Percentiles rank a stretch among this genome's conserved stretches.
Evolutionary conservation across 177 flowering plant species (phyloP).

Genomic region (Vitis hybrid): DNA sequence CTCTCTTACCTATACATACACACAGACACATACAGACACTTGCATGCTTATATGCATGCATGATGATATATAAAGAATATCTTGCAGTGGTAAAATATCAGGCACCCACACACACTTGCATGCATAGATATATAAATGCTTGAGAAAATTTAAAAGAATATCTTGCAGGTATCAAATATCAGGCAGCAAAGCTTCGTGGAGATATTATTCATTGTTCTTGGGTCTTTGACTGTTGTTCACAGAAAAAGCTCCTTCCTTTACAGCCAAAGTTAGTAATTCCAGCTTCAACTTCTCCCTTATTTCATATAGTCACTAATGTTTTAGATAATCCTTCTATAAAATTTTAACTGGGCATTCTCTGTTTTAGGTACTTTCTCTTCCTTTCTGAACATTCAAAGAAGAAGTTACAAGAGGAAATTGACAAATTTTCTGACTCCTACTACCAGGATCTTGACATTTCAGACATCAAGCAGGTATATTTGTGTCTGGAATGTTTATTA

Average conservation of each 20-base stretch:
- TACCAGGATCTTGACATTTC: conserved; percentile 65
- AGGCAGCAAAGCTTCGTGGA: conserved; percentile 85
- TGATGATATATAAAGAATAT: neutral
- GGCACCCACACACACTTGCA: conserved; percentile 44
- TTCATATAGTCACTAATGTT: neutral
- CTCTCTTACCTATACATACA: conserved; percentile 2
- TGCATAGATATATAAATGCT: too few species aligned
- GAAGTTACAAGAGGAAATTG: conserved; percentile 73
- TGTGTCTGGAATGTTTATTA: neutral
- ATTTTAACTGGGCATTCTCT: conserved; percentile 1
- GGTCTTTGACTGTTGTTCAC: conserved; percentile 82
- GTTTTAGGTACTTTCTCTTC: conserved; percentile 68
- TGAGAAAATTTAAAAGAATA: neutral
- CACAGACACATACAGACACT: neutral
- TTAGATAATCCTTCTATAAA: neutral
- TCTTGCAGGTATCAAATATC: conserved; percentile 77
- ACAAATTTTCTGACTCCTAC: conserved; percentile 82
- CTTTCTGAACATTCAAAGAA: conserved; percentile 67
- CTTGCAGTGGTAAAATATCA: conserved; percentile 81
- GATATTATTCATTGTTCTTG: conserved; percentile 90
- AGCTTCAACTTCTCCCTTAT: neutral
- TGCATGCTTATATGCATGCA: neutral
- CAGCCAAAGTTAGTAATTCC: conserved; percentile 69
- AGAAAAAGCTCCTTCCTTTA: conserved; percentile 69
- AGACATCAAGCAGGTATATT: conserved; percentile 69